Conservation (phyloP, 805 yeast species). For the Starmerella ratchasimensis region DNA sequence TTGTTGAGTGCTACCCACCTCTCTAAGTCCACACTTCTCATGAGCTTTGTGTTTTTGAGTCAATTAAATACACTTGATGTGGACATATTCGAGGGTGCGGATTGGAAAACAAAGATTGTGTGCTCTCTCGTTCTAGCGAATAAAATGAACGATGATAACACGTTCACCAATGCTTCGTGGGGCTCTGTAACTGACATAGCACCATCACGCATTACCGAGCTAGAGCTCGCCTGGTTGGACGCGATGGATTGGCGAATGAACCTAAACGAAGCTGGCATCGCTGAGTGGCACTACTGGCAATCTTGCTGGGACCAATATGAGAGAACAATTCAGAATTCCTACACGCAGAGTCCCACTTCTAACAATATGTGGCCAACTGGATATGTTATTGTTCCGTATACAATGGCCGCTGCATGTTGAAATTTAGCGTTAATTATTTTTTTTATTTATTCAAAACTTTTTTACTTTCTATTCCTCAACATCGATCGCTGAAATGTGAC, state of each 20-base stretch:
- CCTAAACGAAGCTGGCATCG: constrained; percentile 7
- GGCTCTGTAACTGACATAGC: constrained; percentile 82
- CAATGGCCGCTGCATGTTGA: constrained; percentile 16
- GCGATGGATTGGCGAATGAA: constrained; percentile 13
- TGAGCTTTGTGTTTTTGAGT: constrained; percentile 67
- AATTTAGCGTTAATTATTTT: background rate
- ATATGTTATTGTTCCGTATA: constrained; percentile 8
- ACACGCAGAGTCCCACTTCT: constrained; percentile 7
- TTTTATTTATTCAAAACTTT: too few relatives aligned
- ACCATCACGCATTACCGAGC: constrained; percentile 42
- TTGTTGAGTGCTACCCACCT: constrained; percentile 78
- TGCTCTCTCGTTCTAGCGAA: constrained; percentile 72
- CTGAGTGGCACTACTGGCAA: constrained; percentile 17
- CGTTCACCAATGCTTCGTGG: constrained; percentile 93
- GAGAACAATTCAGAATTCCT: constrained; percentile 1
- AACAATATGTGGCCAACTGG: constrained; percentile 5
- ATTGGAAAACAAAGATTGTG: constrained; percentile 32
- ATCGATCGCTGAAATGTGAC: too few relatives aligned
- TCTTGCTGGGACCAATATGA: constrained; percentile 13
- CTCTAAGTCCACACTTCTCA: constrained; percentile 66
- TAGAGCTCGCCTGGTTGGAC: constrained; percentile 59
- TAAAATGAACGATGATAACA: constrained; percentile 91
- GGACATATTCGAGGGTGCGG: constrained; percentile 29
- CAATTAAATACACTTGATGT: constrained; percentile 25
- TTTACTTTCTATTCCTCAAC: too few relatives aligned